Conservation (phyloP, 1,284 basidiomycete species). For the Mixia osmundae region DNA sequence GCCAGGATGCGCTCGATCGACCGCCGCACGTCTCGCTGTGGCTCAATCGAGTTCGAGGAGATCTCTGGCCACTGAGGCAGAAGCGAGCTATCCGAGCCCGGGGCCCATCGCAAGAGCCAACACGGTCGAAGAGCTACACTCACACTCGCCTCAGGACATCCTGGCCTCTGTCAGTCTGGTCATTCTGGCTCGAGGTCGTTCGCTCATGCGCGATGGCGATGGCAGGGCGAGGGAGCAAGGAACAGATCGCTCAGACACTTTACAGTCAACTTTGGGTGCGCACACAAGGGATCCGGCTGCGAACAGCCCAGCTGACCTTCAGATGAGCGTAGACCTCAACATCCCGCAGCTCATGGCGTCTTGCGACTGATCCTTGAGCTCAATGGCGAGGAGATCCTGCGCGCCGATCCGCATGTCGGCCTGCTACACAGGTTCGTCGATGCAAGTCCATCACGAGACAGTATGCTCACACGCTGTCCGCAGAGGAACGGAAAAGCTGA, state of each 20-base stretch:
- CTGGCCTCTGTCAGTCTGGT: slow-evolving; percentile 1
- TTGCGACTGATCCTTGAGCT: slow-evolving; percentile 90
- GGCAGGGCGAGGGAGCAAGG: slow-evolving; percentile 1
- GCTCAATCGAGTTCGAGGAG: too few species aligned
- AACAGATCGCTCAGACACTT: slow-evolving; percentile 36
- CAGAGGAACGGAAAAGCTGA: slow-evolving; percentile 96
- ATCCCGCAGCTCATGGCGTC: slow-evolving; percentile 96
- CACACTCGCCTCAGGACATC: slow-evolving; percentile 4
- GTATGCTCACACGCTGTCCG: too few species aligned
- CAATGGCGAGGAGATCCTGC: slow-evolving; percentile 66
- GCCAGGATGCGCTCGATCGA: too few species aligned
- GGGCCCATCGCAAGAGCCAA: too few species aligned
- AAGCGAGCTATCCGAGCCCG: too few species aligned
- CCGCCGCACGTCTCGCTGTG: too few species aligned
- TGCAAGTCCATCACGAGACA: too few species aligned
- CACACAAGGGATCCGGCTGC: slow-evolving; percentile 7
- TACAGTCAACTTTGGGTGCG: slow-evolving; percentile 68
- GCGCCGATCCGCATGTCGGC: slow-evolving; percentile 60
- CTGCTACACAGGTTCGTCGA: slow-evolving; percentile 70
- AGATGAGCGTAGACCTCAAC: slow-evolving; percentile 44
- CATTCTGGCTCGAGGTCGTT: neutral
- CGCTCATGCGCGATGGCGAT: neutral
- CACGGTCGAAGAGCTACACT: slow-evolving; percentile 7
- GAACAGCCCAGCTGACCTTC: neutral
- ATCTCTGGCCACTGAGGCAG: too few species aligned